These are phyloP conservation scores for Phyllosticta citrichinensis DNA, from an alignment of 2,329 filamentous ascomycete species.

Conservation along the genomic window DNA sequence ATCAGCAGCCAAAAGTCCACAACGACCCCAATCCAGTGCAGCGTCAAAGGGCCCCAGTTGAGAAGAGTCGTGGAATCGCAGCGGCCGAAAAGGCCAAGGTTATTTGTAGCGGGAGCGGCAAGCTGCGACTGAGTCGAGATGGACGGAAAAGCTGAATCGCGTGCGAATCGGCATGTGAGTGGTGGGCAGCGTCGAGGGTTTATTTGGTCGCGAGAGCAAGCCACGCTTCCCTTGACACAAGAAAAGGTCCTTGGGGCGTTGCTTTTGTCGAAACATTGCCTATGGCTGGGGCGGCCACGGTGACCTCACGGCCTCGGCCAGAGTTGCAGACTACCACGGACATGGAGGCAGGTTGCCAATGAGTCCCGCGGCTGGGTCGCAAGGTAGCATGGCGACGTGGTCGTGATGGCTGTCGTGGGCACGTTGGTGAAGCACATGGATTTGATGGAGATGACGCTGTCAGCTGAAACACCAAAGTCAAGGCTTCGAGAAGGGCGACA, in stretches of 20 bases:
- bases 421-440: background rate
- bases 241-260: constrained; percentile 1
- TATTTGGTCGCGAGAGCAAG: background rate
- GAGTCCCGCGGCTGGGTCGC: background rate
- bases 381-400: background rate
- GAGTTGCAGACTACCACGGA: background rate
- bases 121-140: background rate
- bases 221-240: background rate
- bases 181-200: background rate
- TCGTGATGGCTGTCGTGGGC: background rate
- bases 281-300: constrained; percentile 1
- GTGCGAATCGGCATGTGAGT: background rate
- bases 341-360: background rate
- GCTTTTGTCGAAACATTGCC: constrained; percentile 9
- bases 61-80: background rate
- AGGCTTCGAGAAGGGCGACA: background rate
- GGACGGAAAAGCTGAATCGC: background rate
- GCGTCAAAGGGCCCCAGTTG: background rate
- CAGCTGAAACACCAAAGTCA: background rate
- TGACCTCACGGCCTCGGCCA: background rate
- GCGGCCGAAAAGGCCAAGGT: background rate
- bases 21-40: background rate
- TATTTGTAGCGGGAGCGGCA: background rate
- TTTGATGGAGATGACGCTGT: background rate
- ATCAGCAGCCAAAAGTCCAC: background rate